phyloP scores from a whole-genome alignment of 2,329 filamentous ascomycete species.

The Fusarium nanum region DNA sequence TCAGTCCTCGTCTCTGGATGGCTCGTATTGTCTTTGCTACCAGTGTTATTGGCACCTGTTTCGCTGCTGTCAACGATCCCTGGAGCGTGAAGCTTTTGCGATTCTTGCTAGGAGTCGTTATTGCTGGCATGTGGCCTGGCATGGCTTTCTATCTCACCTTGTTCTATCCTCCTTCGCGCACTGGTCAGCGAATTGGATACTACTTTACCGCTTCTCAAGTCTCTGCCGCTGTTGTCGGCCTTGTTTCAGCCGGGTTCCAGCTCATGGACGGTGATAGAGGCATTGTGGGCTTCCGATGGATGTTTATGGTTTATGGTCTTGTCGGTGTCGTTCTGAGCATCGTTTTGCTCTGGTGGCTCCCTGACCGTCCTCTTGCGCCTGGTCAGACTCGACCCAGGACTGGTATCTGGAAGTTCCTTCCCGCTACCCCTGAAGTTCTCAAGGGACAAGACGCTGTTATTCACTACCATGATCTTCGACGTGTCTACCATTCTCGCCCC shows the following conservation, averaged over 20 bases:
- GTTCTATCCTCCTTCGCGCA: conserved; percentile 89
- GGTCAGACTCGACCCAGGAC: conserved; percentile 67
- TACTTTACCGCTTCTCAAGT: conserved; percentile 92
- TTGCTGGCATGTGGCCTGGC: conserved; percentile 94
- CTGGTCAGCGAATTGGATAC: conserved; percentile 86
- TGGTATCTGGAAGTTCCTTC: conserved; percentile 73
- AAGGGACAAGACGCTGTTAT: conserved; percentile 80
- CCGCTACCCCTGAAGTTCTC: conserved; percentile 75
- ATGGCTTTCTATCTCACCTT: conserved; percentile 94
- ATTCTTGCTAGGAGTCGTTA: conserved; percentile 85
- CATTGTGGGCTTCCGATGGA: conserved; percentile 87
- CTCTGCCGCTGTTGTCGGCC: conserved; percentile 87
- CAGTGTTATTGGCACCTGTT: conserved; percentile 84
- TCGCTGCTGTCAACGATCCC: conserved; percentile 81
- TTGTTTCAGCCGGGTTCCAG: conserved; percentile 92
- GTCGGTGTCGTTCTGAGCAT: conserved; percentile 79
- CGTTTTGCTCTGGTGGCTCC: conserved; percentile 87
- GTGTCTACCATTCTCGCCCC: conserved; percentile 79
- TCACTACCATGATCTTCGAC: conserved; percentile 84
- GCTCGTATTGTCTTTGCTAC: conserved; percentile 89
- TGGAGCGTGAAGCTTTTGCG: conserved; percentile 92
- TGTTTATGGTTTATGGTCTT: conserved; percentile 90
- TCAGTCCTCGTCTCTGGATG: conserved; percentile 92
- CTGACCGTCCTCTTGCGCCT: conserved; percentile 81
- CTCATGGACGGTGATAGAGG: conserved; percentile 84